Evolutionary conservation across 495 filamentous ascomycete species (phyloP), one percentile per base, ranked within the genome.

Genomic region (Podospora fimiseda): DNA sequence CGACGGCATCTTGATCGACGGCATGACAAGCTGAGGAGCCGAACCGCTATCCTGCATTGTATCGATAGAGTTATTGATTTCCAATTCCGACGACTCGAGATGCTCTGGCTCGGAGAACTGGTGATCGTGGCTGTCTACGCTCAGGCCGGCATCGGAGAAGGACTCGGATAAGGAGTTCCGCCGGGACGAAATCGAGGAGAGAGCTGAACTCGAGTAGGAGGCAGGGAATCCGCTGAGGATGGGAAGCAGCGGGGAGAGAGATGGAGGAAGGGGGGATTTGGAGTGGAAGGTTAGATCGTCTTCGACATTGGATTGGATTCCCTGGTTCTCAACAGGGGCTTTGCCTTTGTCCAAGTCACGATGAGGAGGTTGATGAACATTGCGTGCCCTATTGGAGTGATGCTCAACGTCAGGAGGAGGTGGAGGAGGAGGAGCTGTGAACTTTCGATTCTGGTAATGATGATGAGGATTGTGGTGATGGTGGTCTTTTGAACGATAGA

Each of bases 11-110:
- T 81, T 86, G 59, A 99, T 89, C 65, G 89, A 95, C 8, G 93
- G 93, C 94, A 99, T 99, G 57, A 99, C 86, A 14, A 99, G 79
- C 67, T 97, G 92, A 24, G 92, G 89, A 15, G 80, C 81, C 57
- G 78, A 83, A 50, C 74, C 74, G 61, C 75, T 74, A 60, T 75
- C 71, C 47, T 62, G 54, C 63, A 75, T 73, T 55, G 56, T 33
- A 11, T 11, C 27, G 11, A 64, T 27, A 30, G 38, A 56, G 36
- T 13, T 42, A 46, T 53, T 11, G 46, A n/a, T n/a, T n/a, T n/a
- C n/a, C n/a, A n/a, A n/a, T n/a, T n/a, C n/a, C n/a, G n/a, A n/a
- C n/a, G n/a, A n/a, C n/a, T n/a, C n/a, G n/a, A n/a, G n/a, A n/a
- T 60, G 56, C 2, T 53, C 56, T 33, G 19, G 62, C 23, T 55